These are phyloP conservation scores for Bolboschoenoplectus hybrid DNA, from an alignment of 202 grass and related monocot genomes.

Conservation along the genomic window DNA sequence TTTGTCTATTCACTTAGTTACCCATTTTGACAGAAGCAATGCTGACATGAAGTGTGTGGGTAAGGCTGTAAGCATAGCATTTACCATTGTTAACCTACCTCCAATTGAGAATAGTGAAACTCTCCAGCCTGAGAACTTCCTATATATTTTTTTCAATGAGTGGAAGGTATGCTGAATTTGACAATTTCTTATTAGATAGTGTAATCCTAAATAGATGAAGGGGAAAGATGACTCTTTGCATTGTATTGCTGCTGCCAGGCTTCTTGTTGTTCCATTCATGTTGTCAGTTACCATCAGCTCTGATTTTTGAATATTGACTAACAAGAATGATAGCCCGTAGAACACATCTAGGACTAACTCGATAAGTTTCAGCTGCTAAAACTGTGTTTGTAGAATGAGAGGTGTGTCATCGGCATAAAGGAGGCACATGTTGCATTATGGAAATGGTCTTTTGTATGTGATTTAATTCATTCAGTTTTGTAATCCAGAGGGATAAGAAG, in stretches of 20 bases:
- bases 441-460: background rate
- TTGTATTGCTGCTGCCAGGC: background rate
- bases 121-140: background rate
- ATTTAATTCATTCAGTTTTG: background rate
- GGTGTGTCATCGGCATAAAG: background rate
- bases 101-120: background rate
- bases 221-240: background rate
- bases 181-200: background rate
- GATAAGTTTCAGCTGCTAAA: background rate
- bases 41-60: background rate
- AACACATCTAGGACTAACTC: no score
- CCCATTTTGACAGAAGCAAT: background rate
- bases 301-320: background rate
- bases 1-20: background rate
- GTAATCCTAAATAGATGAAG: background rate
- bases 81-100: background rate
- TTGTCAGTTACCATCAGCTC: background rate
- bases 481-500: background rate
- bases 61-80: background rate
- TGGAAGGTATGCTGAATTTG: background rate
- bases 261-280: background rate
- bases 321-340: no score
- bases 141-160: background rate
- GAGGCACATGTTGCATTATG: background rate
- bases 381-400: background rate